phyloP scores from a whole-genome alignment of 2,329 filamentous ascomycete species.

The Whalleya microplaca region DNA sequence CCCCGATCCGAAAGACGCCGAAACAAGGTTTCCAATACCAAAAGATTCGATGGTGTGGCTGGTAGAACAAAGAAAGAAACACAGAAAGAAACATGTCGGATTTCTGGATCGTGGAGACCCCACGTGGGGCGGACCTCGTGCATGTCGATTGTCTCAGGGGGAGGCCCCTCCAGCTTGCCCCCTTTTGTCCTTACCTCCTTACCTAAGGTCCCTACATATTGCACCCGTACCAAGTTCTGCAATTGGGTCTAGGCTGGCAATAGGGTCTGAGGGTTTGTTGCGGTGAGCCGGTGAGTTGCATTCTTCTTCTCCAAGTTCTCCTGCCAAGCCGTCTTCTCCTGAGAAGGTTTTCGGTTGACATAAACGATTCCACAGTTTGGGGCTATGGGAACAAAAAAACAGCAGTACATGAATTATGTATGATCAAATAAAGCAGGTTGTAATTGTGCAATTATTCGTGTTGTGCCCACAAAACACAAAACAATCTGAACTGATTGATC shows the following conservation, averaged over 20 bases:
- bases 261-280: background rate
- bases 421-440: background rate
- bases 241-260: background rate
- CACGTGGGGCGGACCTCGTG: background rate
- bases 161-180: background rate
- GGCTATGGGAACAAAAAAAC: background rate
- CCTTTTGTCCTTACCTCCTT: background rate
- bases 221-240: background rate
- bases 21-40: too few species aligned
- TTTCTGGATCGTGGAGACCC: background rate
- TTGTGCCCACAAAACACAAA: background rate
- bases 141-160: background rate
- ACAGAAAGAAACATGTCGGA: background rate
- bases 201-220: background rate
- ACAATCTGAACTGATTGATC: background rate
- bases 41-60: too few species aligned
- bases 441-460: background rate
- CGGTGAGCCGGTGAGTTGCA: background rate
- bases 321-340: background rate
- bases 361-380: background rate
- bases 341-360: background rate
- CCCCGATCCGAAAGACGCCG: too few species aligned
- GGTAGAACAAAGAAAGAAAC: too few species aligned
- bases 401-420: background rate
- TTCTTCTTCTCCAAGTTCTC: background rate